Conservation (phyloP, 179 eudicot species). For the Silene coronaria region DNA sequence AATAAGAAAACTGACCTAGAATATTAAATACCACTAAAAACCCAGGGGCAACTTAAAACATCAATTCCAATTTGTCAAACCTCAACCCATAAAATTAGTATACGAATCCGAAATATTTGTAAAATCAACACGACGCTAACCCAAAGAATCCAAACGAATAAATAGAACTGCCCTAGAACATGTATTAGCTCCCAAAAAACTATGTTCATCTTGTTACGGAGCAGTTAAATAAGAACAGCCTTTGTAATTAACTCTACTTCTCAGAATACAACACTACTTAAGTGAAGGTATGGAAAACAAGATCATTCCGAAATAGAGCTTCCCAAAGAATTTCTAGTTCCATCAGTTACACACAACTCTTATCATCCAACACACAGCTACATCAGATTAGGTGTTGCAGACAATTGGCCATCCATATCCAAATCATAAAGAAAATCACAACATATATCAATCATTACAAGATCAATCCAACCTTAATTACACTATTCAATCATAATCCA, state of each 20-base stretch:
- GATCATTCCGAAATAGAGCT: background rate
- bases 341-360: background rate
- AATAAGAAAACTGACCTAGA: background rate
- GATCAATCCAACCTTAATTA: background rate
- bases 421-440: background rate
- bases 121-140: too few species aligned
- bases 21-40: background rate
- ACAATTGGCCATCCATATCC: background rate
- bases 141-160: too few species aligned
- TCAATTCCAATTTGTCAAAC: background rate
- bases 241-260: too few species aligned
- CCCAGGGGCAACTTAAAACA: background rate
- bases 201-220: too few species aligned
- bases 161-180: too few species aligned
- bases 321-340: background rate
- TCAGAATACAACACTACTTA: too few species aligned
- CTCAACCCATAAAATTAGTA: too few species aligned
- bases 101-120: too few species aligned
- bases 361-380: background rate
- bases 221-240: too few species aligned
- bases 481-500: background rate
- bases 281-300: background rate
- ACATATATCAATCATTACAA: background rate
- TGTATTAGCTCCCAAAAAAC: too few species aligned
- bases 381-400: background rate